Evolutionary conservation across 352 stramenopile species (phyloP), one percentile per base, ranked within the genome.

Genomic region (Pythium guiyangense): DNA sequence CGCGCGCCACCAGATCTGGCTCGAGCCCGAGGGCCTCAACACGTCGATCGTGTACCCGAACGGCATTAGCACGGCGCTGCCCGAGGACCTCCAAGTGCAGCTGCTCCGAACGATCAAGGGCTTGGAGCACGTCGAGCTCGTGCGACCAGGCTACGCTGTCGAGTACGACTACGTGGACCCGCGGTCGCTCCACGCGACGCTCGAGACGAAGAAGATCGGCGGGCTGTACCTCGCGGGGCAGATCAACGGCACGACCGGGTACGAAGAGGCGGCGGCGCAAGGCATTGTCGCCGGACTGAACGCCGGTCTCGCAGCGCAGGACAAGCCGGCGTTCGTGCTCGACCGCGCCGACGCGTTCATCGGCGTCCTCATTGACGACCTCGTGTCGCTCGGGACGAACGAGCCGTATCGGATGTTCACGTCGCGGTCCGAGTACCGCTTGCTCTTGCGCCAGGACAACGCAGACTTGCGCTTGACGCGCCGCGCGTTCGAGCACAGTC

Each of bases 321-420:
- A 72, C 22, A 72, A 73, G n/a, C 63, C 76, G 10, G 60, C 80
- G 20, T 94, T 99, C 49, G 74, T 97, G 39, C 69, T 99, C n/a
- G 94, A 97, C 26, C 87, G 97, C 34, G 84, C 92, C 14, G 85
- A 97, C 52, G 95, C 89, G 17, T 99, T 99, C 63, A 98, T 98
- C 45, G 97, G 97, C 22, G 97, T 99, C n/a, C 71, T 99, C 10
- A 97, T 99, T 57, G 97, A 99, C 74, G 97, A 99, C 74, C 83
- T 99, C 18, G 95, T 98, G 29, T 98, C 95, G 6, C 78, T 97
- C 42, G 96, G 96, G 57, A 98, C 95, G 15, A 94, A 86, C 9
- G 97, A 99, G 66, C 97, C 97, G 5, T 99, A 99, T 66, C 88
- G 97, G 53, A 99, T 99, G 97, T 99, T 99, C 71, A 99, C 97